These are phyloP conservation scores for Lactifluus hygrophoroides DNA, from an alignment of 768 basidiomycete genomes.

Conservation along the genomic window DNA sequence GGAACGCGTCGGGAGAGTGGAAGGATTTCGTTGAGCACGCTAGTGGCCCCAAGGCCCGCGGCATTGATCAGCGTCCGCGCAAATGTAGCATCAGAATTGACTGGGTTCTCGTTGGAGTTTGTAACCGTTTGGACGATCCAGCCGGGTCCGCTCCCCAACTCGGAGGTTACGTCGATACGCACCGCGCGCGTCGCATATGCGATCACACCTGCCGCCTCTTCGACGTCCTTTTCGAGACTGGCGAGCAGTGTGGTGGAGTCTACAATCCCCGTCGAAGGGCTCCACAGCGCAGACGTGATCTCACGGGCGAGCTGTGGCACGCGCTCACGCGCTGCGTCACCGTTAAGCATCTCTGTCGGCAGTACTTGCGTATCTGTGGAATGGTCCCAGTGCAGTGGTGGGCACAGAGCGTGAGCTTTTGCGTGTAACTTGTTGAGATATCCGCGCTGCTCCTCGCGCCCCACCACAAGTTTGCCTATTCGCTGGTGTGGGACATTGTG, in stretches of 20 bases:
- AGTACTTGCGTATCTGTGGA: conserved; percentile 32
- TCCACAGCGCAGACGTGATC: conserved; percentile 69
- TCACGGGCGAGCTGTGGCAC: conserved; percentile 76
- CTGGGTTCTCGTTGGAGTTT: conserved; percentile 25
- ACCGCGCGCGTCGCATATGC: conserved; percentile 78
- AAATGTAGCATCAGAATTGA: conserved; percentile 53
- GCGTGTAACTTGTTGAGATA: conserved; percentile 66
- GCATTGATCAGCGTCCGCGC: conserved; percentile 77
- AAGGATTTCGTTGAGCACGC: conserved; percentile 64
- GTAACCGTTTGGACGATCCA: conserved; percentile 86
- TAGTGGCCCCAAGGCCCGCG: conserved; percentile 61
- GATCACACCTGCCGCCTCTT: conserved; percentile 58
- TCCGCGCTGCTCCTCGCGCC: conserved; percentile 49
- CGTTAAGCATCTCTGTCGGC: conserved; percentile 60
- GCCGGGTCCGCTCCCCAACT: conserved; percentile 37
- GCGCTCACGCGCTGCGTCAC: conserved; percentile 56
- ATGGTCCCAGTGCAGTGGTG: conserved; percentile 36
- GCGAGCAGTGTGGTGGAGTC: conserved; percentile 82
- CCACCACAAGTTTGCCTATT: conserved; percentile 88
- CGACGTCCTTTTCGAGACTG: conserved; percentile 74
- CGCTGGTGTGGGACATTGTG: conserved; percentile 60
- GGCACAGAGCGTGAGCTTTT: conserved; percentile 48
- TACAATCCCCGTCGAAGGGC: conserved; percentile 83
- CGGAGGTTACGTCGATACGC: conserved; percentile 73
- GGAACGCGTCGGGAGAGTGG: conserved; percentile 50